phyloP scores from a whole-genome alignment of 23 red algal genomes.

The Chondrus crispus region DNA sequence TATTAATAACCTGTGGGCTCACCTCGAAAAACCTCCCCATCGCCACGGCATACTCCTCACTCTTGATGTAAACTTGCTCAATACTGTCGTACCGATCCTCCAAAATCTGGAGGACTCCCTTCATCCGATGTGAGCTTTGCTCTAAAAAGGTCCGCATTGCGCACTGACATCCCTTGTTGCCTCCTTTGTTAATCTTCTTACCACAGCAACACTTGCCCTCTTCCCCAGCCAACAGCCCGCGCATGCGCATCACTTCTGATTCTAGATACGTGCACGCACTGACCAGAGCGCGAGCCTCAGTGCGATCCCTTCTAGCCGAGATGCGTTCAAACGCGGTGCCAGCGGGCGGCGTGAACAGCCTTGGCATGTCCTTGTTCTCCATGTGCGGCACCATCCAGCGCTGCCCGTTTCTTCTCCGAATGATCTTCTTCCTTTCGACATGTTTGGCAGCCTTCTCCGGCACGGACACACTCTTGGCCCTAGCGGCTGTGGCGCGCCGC shows the following conservation, averaged over 20 bases:
- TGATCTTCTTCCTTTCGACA: no score
- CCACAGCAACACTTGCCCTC: no score
- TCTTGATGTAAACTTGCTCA: slow-evolving; percentile 54
- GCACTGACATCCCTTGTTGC: no score
- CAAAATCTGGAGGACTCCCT: slow-evolving; percentile 29
- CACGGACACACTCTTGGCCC: no score
- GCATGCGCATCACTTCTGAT: slow-evolving; percentile 26
- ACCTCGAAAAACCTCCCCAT: slow-evolving; percentile 69
- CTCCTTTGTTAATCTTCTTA: no score
- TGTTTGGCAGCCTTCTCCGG: no score
- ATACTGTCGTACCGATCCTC: slow-evolving; percentile 59
- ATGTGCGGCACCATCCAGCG: slow-evolving; percentile 41
- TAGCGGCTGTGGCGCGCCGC: no score
- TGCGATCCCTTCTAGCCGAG: slow-evolving; percentile 17
- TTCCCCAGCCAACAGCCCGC: not conserved
- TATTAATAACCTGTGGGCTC: not conserved
- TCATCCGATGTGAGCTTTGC: slow-evolving; percentile 16
- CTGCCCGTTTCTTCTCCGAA: not conserved
- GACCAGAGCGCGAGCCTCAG: slow-evolving; percentile 40
- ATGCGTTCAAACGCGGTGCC: not conserved
- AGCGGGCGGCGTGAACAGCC: slow-evolving; percentile 22
- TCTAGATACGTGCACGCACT: slow-evolving; percentile 47
- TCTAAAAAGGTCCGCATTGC: no score
- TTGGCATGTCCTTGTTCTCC: not conserved
- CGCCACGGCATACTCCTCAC: slow-evolving; percentile 52